phyloP scores from a whole-genome alignment of 2,329 filamentous ascomycete species.

The Botryotinia convoluta region DNA sequence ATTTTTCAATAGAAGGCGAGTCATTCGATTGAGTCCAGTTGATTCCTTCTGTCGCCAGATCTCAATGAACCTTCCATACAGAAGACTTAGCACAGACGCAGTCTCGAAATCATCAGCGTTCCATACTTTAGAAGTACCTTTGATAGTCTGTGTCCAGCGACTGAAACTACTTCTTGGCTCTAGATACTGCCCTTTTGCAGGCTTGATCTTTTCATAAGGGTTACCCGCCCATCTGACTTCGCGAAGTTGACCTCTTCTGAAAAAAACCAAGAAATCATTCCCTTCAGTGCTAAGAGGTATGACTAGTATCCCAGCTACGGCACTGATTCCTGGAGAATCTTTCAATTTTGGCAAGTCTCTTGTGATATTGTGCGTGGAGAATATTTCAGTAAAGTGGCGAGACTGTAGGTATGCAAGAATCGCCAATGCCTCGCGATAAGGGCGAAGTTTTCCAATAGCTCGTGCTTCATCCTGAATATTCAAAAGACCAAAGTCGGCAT shows the following conservation, averaged over 20 bases:
- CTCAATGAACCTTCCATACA: conserved; percentile 84
- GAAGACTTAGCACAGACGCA: conserved; percentile 79
- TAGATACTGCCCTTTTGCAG: conserved; percentile 65
- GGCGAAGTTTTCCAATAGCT: conserved; percentile 71
- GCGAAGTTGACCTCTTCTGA: conserved; percentile 71
- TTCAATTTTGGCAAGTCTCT: conserved; percentile 77
- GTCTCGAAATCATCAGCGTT: conserved; percentile 84
- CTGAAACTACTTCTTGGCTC: conserved; percentile 80
- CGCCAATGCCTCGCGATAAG: conserved; percentile 78
- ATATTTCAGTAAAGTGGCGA: conserved; percentile 69
- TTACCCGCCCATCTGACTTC: conserved; percentile 82
- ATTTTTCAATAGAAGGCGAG: conserved; percentile 55
- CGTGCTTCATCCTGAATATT: conserved; percentile 89
- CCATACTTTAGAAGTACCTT: conserved; percentile 84
- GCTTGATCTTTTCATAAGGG: conserved; percentile 75
- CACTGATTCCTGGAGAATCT: conserved; percentile 74
- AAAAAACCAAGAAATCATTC: conserved; percentile 85
- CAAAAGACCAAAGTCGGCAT: conserved; percentile 59
- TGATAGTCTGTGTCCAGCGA: conserved; percentile 70
- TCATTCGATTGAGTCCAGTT: conserved; percentile 78
- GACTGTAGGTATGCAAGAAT: conserved; percentile 82
- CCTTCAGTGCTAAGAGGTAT: conserved; percentile 77
- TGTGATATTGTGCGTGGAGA: conserved; percentile 72
- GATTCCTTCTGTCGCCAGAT: conserved; percentile 91
- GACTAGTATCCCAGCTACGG: conserved; percentile 77